phyloP scores from a whole-genome alignment of 257 asterid genomes.

The Agastache rugosa region DNA sequence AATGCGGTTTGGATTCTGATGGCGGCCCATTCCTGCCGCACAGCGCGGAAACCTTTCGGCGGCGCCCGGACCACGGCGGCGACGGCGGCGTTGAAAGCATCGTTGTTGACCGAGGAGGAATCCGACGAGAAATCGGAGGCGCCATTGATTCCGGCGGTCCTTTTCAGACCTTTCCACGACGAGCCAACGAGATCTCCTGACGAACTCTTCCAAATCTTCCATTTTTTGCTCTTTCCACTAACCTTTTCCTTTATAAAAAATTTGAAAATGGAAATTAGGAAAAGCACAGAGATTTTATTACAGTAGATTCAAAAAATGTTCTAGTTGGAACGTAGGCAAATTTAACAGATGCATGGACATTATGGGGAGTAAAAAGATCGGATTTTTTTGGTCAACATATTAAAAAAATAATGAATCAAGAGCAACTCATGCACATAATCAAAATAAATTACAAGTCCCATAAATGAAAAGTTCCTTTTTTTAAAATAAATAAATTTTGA shows the following conservation, averaged over 20 bases:
- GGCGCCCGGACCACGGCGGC: slow-evolving; percentile 91
- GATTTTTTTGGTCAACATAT: neutral
- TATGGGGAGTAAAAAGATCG: slow-evolving; percentile 14
- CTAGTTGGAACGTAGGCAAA: neutral
- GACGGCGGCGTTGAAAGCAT: slow-evolving; percentile 78
- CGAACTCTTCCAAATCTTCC: slow-evolving; percentile 84
- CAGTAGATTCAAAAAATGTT: neutral
- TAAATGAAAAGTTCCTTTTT: neutral
- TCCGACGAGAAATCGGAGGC: slow-evolving; percentile 63
- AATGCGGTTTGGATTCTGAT: slow-evolving; percentile 90
- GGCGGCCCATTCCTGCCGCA: slow-evolving; percentile 93
- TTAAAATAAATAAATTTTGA: neutral
- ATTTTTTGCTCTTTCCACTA: slow-evolving; percentile 75
- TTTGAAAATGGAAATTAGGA: neutral
- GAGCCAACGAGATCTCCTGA: slow-evolving; percentile 60
- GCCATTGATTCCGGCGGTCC: slow-evolving; percentile 35
- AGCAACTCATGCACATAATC: neutral
- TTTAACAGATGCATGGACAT: neutral
- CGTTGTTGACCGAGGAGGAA: slow-evolving; percentile 59
- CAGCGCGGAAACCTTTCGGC: slow-evolving; percentile 82
- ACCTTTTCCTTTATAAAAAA: no score
- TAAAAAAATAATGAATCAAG: neutral
- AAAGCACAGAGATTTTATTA: neutral
- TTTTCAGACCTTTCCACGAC: slow-evolving; percentile 68
- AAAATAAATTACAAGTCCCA: no score